Percentiles rank a stretch among this genome's conserved stretches.
Conservation (phyloP, 352 stramenopile genomes). For the Pythium myriotylum region DNA sequence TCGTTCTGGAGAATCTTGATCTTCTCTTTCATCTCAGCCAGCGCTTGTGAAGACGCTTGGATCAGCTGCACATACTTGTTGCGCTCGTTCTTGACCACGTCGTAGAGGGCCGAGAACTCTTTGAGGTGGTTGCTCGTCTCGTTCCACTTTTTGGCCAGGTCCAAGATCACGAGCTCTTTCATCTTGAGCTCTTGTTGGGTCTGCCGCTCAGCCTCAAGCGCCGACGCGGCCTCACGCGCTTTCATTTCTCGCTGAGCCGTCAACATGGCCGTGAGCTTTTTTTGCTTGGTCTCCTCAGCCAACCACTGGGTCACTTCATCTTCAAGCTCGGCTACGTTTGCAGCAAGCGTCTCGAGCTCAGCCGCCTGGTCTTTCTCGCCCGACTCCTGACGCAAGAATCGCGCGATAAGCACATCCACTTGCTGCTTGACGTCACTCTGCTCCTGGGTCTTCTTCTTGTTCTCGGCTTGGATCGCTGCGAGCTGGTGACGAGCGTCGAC, state of each 20-base stretch:
- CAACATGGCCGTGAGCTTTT: conserved; percentile 87
- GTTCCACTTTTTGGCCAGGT: conserved; percentile 94
- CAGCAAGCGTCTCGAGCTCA: conserved; percentile 65
- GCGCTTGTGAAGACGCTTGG: conserved; percentile 87
- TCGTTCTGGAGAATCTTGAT: conserved; percentile 96
- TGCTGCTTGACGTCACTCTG: conserved; percentile 90
- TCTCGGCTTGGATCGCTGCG: conserved; percentile 55
- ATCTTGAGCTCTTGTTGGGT: conserved; percentile 92
- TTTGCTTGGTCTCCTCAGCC: conserved; percentile 86
- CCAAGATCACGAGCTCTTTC: conserved; percentile 93
- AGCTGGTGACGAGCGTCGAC: conserved; percentile 79
- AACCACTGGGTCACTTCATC: conserved; percentile 87
- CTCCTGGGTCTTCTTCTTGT: conserved; percentile 63
- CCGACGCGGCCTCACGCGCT: conserved; percentile 77
- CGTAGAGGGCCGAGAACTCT: conserved; percentile 93
- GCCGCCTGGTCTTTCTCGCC: conserved; percentile 71
- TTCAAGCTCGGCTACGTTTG: conserved; percentile 76
- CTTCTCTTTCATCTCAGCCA: conserved; percentile 96
- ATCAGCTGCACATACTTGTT: conserved; percentile 97
- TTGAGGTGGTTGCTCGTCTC: conserved; percentile 93
- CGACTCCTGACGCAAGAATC: conserved; percentile 87
- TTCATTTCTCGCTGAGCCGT: conserved; percentile 92
- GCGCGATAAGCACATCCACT: conserved; percentile 88
- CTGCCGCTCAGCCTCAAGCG: conserved; percentile 77
- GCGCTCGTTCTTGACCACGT: conserved; percentile 95